A percentile compares a stretch with the other conserved stretches of the same genome.
phyloP scores from a whole-genome alignment of 306 rosid species.

The Cicer arietinum region DNA sequence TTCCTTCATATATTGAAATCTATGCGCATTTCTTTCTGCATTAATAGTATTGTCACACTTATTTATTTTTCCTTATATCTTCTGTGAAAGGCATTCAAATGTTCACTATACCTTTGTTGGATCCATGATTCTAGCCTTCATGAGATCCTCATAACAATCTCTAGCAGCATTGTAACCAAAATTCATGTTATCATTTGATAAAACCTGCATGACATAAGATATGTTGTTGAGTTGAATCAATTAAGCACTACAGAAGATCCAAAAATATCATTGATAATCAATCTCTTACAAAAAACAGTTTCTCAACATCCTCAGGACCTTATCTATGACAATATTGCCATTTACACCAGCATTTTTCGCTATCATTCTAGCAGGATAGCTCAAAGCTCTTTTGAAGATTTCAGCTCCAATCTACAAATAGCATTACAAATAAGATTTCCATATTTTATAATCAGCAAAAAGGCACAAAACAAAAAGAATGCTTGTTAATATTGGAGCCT shows the following conservation, averaged over 20 bases:
- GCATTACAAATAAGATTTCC: neutral
- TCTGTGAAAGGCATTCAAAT: conserved; percentile 31
- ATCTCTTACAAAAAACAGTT: conserved; percentile 40
- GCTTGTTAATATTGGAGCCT: neutral
- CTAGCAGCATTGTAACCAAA: conserved; percentile 89
- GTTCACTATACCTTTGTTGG: conserved; percentile 70
- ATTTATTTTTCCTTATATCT: neutral
- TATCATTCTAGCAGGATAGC: conserved; percentile 79
- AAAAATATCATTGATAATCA: conserved; percentile 22
- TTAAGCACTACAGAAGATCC: conserved; percentile 17
- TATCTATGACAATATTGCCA: conserved; percentile 80
- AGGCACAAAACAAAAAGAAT: neutral
- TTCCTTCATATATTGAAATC: too few species aligned
- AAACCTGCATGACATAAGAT: conserved; percentile 60
- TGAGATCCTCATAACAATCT: conserved; percentile 80
- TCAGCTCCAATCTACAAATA: conserved; percentile 88
- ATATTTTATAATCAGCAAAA: conserved; percentile 23
- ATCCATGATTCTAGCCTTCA: conserved; percentile 88
- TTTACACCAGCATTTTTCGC: conserved; percentile 94
- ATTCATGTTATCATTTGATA: conserved; percentile 53
- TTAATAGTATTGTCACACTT: too few species aligned
- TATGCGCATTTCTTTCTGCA: too few species aligned
- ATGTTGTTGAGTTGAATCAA: conserved; percentile 20
- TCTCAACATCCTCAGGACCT: conserved; percentile 61
- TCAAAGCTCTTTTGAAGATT: conserved; percentile 80